A percentile compares a stretch with the other conserved stretches of the same genome.
These are phyloP conservation scores for Russula compacta DNA, from an alignment of 768 basidiomycete genomes.

Conservation along the genomic window DNA sequence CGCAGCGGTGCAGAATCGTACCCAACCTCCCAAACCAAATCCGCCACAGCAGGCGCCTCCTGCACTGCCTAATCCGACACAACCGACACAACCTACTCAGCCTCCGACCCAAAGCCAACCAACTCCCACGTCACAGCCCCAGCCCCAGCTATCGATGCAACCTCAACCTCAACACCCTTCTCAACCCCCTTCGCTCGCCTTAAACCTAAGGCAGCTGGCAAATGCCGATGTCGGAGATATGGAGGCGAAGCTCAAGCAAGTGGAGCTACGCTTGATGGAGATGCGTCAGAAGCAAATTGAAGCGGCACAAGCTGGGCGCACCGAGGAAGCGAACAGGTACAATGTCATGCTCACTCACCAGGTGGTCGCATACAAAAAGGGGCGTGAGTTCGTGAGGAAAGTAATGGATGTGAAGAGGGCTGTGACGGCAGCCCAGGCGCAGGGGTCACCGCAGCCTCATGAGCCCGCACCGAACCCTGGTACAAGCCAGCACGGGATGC, in stretches of 20 bases:
- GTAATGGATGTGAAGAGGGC: background rate
- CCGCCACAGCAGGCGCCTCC: background rate
- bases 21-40: background rate
- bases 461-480: background rate
- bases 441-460: conserved; percentile 6
- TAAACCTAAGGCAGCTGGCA: conserved; percentile 1
- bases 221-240: background rate
- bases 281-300: background rate
- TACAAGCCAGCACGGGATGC: conserved; percentile 3
- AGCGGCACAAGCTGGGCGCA: conserved; percentile 2
- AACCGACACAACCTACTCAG: background rate
- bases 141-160: background rate
- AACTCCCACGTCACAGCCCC: background rate
- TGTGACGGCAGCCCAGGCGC: conserved; percentile 1
- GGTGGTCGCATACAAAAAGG: background rate
- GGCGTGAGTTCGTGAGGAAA: background rate
- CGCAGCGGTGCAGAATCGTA: background rate
- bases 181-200: background rate
- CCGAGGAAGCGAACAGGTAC: background rate
- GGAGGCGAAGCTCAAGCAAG: conserved; percentile 8
- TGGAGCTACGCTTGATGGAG: background rate
- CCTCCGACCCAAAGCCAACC: background rate
- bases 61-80: background rate
- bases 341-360: background rate
- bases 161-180: background rate